A percentile compares a stretch with the other conserved stretches of the same genome.
These are phyloP conservation scores for Cucumis variabilis DNA, from an alignment of 331 rosid species.

Conservation along the genomic window DNA sequence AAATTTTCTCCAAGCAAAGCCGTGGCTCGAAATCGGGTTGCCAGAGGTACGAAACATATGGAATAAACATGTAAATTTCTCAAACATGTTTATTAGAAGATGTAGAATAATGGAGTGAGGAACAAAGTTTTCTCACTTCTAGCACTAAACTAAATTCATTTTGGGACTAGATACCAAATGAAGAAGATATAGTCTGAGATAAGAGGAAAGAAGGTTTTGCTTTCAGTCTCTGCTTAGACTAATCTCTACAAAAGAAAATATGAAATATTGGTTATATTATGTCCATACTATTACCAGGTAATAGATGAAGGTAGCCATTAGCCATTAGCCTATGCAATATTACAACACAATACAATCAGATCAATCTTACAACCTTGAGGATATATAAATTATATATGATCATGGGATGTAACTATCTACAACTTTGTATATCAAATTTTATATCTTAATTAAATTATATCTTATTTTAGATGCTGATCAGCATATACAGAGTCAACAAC, in stretches of 20 bases:
- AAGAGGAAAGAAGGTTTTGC: constrained; percentile 95
- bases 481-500: too few relatives aligned
- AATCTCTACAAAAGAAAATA: constrained; percentile 40
- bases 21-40: constrained; percentile 89
- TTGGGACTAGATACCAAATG: constrained; percentile 39
- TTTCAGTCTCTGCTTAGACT: constrained; percentile 85
- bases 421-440: constrained; percentile 30
- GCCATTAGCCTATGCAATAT: constrained; percentile 39
- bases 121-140: constrained; percentile 55
- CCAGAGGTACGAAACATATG: constrained; percentile 79
- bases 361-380: constrained; percentile 45
- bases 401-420: constrained; percentile 41
- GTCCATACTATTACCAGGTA: constrained; percentile 53
- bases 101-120: constrained; percentile 73
- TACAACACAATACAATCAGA: constrained; percentile 40
- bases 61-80: constrained; percentile 70
- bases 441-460: not conserved
- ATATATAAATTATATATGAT: constrained; percentile 34
- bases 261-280: constrained; percentile 36
- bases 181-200: constrained; percentile 44
- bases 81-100: constrained; percentile 73
- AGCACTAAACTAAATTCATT: constrained; percentile 39
- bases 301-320: constrained; percentile 53
- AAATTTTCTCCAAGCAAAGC: constrained; percentile 58
- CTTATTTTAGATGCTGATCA: constrained; percentile 4